phyloP scores from a whole-genome alignment of 805 yeast species.

The Spathaspora gorwiae region DNA sequence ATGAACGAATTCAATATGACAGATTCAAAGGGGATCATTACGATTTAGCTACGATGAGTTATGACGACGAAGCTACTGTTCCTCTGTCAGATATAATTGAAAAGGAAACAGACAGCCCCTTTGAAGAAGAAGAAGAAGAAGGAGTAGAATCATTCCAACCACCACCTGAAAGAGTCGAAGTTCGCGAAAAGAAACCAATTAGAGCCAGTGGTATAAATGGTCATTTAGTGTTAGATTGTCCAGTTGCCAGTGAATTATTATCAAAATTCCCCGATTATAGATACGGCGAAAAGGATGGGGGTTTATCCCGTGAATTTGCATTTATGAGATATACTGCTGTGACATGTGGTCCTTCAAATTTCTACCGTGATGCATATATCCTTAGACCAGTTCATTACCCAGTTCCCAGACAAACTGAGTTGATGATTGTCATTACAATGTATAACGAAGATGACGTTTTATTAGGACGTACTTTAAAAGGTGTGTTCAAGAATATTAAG shows the following conservation, averaged over 20 bases:
- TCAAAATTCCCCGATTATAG: slow-evolving; percentile 39
- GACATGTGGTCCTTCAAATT: slow-evolving; percentile 66
- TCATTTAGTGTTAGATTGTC: slow-evolving; percentile 45
- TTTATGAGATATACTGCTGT: slow-evolving; percentile 63
- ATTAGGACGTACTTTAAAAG: slow-evolving; percentile 58
- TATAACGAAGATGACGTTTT: slow-evolving; percentile 63
- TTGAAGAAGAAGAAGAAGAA: slow-evolving; percentile 20
- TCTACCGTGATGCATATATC: slow-evolving; percentile 50
- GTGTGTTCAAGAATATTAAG: slow-evolving; percentile 59
- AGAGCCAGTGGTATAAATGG: slow-evolving; percentile 39
- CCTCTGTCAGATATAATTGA: slow-evolving; percentile 8
- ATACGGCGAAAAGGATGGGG: slow-evolving; percentile 31
- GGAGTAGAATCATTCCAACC: slow-evolving; percentile 15
- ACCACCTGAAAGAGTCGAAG: slow-evolving; percentile 34
- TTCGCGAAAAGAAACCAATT: slow-evolving; percentile 29
- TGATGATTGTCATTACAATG: slow-evolving; percentile 60
- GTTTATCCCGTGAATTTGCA: slow-evolving; percentile 49
- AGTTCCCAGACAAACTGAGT: slow-evolving; percentile 50
- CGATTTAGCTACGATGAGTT: slow-evolving; percentile 30
- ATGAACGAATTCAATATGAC: slow-evolving; percentile 33
- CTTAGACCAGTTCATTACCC: slow-evolving; percentile 55
- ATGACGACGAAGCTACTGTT: slow-evolving; percentile 11
- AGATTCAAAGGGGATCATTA: slow-evolving; percentile 40
- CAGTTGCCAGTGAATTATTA: slow-evolving; percentile 40
- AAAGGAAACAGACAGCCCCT: slow-evolving; percentile 18